Percentiles rank a stretch among this genome's conserved stretches.
Evolutionary conservation across 306 rosid genomes (phyloP).

Genomic region (Fragaria nilgerrensis): DNA sequence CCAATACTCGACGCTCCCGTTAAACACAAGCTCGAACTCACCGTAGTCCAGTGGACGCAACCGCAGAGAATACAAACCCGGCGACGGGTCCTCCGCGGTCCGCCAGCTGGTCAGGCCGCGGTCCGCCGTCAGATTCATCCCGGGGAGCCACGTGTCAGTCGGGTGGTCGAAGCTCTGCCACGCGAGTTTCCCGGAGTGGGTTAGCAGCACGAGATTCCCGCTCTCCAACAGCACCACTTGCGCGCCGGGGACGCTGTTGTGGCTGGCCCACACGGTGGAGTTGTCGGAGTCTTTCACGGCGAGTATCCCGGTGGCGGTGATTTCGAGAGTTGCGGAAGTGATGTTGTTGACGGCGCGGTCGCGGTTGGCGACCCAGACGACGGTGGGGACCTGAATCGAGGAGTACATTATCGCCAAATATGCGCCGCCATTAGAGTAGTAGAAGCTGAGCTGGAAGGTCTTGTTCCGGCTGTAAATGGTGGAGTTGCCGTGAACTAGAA

Average conservation of each 20-base stretch:
- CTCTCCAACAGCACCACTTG: constrained; percentile 35
- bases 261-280: constrained; percentile 48
- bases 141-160: constrained; percentile 78
- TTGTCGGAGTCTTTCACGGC: constrained; percentile 38
- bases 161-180: constrained; percentile 92
- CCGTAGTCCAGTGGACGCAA: constrained; percentile 49
- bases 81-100: constrained; percentile 50
- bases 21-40: constrained; percentile 60
- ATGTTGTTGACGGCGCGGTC: constrained; percentile 30
- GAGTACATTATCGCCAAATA: constrained; percentile 56
- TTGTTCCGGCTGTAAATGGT: constrained; percentile 43
- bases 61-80: constrained; percentile 63
- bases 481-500: constrained; percentile 30
- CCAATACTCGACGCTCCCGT: constrained; percentile 53
- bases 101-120: constrained; percentile 48
- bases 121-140: constrained; percentile 61
- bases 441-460: constrained; percentile 60
- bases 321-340: constrained; percentile 27
- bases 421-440: constrained; percentile 22
- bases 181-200: constrained; percentile 22
- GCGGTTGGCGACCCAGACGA: constrained; percentile 75
- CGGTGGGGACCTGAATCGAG: constrained; percentile 38
- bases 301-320: constrained; percentile 43
- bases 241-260: constrained; percentile 5
- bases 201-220: constrained; percentile 52